Conservation (phyloP, 2,329 filamentous ascomycete genomes). For the Alternaria triticina region DNA sequence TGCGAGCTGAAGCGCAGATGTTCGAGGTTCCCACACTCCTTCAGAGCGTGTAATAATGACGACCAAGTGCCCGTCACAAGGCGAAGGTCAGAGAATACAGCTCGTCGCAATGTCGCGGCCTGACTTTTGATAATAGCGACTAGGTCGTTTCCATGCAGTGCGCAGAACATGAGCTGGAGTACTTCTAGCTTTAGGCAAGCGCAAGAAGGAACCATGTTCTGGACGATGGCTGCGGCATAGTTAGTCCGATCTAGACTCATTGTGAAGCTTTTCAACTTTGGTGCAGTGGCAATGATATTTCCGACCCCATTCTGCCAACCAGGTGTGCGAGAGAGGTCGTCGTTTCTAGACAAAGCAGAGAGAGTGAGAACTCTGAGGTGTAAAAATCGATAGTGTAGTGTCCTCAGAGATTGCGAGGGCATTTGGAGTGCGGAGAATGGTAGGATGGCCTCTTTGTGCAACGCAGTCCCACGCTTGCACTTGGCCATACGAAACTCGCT, state of each 20-base stretch:
- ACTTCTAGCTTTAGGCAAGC: conserved; percentile 15
- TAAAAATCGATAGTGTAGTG: conserved; percentile 19
- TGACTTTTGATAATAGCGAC: conserved; percentile 21
- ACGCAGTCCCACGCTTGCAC: conserved; percentile 4
- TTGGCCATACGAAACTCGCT: conserved; percentile 31
- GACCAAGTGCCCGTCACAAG: conserved; percentile 25
- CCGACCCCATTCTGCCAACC: conserved; percentile 31
- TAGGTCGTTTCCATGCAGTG: conserved; percentile 22
- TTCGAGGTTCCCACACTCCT: conserved; percentile 1
- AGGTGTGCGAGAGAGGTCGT: conserved; percentile 14
- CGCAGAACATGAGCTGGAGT: conserved; percentile 25
- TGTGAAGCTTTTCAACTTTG: conserved; percentile 23
- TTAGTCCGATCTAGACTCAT: conserved; percentile 26
- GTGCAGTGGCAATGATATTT: conserved; percentile 27
- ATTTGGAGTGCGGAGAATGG: conserved; percentile 24
- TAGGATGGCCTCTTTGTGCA: conserved; percentile 21
- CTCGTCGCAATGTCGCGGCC: conserved; percentile 13
- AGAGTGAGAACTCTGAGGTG: conserved; percentile 24
- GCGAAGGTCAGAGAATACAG: conserved; percentile 18
- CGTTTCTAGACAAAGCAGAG: conserved; percentile 20
- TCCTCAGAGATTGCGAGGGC: conserved; percentile 10
- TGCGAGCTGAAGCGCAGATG: conserved; percentile 11
- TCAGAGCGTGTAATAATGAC: conserved; percentile 14
- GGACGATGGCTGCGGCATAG: conserved; percentile 25
- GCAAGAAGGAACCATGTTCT: conserved; percentile 18